phyloP scores from a whole-genome alignment of 164 flowering plant genomes.

The Nymphaea colorata region DNA sequence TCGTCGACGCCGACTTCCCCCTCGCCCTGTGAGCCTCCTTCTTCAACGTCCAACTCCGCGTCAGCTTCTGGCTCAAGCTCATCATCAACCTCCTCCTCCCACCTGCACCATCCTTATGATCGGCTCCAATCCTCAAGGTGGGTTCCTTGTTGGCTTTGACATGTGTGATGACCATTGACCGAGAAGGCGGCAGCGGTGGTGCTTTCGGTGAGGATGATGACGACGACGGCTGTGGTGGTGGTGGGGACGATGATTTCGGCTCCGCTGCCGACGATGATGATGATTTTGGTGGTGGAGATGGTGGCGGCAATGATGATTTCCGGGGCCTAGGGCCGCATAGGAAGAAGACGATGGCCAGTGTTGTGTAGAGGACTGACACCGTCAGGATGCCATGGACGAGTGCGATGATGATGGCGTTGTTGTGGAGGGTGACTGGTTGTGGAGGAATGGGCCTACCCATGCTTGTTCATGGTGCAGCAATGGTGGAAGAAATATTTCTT shows the following conservation, averaged over 20 bases:
- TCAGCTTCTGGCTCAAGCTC: conserved; percentile 19
- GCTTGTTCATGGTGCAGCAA: background rate
- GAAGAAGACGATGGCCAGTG: conserved; percentile 3
- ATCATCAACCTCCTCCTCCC: conserved; percentile 5
- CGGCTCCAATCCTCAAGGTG: background rate
- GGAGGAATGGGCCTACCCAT: background rate
- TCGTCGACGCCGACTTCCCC: conserved; percentile 2
- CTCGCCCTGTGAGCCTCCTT: conserved; percentile 7
- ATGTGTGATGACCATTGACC: background rate
- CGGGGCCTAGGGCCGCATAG: conserved; percentile 14
- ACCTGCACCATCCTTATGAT: background rate
- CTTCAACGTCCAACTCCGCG: background rate
- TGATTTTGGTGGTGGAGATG: conserved; percentile 15
- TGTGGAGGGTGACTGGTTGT: background rate
- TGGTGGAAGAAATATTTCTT: background rate
- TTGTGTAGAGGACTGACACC: conserved; percentile 7
- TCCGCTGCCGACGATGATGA: conserved; percentile 17
- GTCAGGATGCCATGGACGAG: conserved; percentile 27
- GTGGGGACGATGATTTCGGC: conserved; percentile 5
- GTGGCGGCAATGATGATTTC: conserved; percentile 16
- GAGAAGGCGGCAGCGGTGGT: background rate
- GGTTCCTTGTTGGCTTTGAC: background rate
- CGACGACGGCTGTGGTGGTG: conserved; percentile 1
- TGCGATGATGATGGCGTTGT: conserved; percentile 2
- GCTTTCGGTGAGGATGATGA: conserved; percentile 1